Percentiles rank a stretch among this genome's conserved stretches.
Conservation (phyloP, 108 stramenopile genomes). For the Nitzschia sp. region DNA sequence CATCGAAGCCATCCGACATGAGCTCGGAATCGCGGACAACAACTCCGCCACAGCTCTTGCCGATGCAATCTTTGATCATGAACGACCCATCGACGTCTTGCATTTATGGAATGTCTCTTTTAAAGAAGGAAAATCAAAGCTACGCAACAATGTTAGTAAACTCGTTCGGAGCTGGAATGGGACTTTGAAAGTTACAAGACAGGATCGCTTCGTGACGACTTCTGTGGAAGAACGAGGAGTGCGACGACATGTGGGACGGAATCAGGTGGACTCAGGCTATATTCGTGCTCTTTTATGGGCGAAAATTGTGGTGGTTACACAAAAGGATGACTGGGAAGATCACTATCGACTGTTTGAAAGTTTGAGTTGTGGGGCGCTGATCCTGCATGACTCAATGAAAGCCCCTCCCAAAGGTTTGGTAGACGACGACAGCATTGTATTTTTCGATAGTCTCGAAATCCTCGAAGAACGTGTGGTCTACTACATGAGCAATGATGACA, state of each 20-base stretch:
- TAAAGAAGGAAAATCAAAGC: neutral
- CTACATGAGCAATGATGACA: slow-evolving; percentile 43
- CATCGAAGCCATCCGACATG: slow-evolving; percentile 9
- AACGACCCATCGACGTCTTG: slow-evolving; percentile 30
- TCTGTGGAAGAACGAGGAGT: slow-evolving; percentile 21
- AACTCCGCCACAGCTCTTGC: slow-evolving; percentile 4
- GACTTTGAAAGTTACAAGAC: neutral
- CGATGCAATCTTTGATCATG: neutral
- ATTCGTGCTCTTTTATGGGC: slow-evolving; percentile 30
- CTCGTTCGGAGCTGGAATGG: slow-evolving; percentile 9
- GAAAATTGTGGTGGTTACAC: slow-evolving; percentile 59
- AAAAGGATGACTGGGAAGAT: slow-evolving; percentile 66
- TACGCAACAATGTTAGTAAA: slow-evolving; percentile 13
- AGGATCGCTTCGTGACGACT: neutral
- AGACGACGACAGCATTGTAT: slow-evolving; percentile 39
- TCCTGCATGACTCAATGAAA: slow-evolving; percentile 45
- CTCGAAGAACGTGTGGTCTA: slow-evolving; percentile 26
- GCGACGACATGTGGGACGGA: slow-evolving; percentile 14
- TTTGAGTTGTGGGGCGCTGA: slow-evolving; percentile 48
- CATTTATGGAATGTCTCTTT: slow-evolving; percentile 28
- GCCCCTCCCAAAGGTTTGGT: slow-evolving; percentile 30
- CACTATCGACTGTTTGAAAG: slow-evolving; percentile 57
- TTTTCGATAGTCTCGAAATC: slow-evolving; percentile 32
- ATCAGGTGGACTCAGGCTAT: slow-evolving; percentile 2
- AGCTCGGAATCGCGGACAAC: neutral